Evolutionary conservation across 2,329 filamentous ascomycete genomes (phyloP).

Genomic region (Scortechinia acanthostroma): DNA sequence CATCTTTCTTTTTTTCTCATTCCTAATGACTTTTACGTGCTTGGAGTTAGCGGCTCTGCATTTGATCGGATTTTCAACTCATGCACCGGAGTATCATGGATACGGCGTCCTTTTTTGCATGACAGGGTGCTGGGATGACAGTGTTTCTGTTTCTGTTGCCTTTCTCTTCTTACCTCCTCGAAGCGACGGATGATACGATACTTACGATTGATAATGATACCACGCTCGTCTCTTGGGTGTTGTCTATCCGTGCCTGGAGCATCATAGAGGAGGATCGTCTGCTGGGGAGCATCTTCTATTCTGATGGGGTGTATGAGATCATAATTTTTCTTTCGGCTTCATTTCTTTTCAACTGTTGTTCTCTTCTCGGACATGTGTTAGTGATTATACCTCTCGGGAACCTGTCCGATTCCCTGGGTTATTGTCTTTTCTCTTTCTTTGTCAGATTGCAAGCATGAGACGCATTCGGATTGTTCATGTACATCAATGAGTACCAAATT

Average conservation of each 20-base stretch:
- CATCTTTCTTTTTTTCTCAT: slow-evolving; percentile 1
- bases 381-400: background rate
- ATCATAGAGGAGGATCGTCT: too few species aligned
- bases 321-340: too few species aligned
- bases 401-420: background rate
- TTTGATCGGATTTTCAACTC: too few species aligned
- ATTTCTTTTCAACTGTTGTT: too few species aligned
- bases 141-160: background rate
- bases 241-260: too few species aligned
- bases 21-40: background rate
- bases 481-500: background rate
- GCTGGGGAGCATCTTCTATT: too few species aligned
- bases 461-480: background rate
- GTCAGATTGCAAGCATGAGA: background rate
- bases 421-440: too few species aligned
- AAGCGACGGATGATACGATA: too few species aligned
- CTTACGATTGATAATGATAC: too few species aligned
- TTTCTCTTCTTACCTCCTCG: too few species aligned
- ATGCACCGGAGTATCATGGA: background rate
- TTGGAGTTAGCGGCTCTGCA: background rate
- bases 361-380: slow-evolving; percentile 2
- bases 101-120: background rate
- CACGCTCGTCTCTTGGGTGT: too few species aligned
- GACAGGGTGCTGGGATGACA: background rate
- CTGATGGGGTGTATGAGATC: too few species aligned